phyloP scores from a whole-genome alignment of 2,329 filamentous ascomycete genomes.

The Orbilia javanica region DNA sequence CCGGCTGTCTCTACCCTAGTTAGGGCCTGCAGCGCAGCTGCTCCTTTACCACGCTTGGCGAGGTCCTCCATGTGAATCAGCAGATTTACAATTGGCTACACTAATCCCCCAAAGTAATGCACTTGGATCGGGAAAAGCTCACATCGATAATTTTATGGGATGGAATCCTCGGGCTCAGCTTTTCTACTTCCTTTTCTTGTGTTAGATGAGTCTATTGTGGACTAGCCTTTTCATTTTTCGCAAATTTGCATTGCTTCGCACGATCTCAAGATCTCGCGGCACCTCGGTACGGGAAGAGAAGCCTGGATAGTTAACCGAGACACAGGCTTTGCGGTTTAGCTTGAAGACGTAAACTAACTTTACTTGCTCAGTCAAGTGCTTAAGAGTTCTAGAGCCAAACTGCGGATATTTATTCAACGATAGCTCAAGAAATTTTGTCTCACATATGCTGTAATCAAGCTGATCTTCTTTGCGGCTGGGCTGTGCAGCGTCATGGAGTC shows the following conservation, averaged over 20 bases:
- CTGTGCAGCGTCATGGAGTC: not conserved
- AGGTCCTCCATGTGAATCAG: constrained; percentile 32
- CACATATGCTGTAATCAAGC: not conserved
- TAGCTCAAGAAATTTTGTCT: not conserved
- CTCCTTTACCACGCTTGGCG: constrained; percentile 14
- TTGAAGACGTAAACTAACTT: not conserved
- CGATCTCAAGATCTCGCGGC: not conserved
- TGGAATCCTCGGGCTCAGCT: not conserved
- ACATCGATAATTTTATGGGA: not conserved
- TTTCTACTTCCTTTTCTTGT: not conserved
- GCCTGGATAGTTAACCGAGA: not conserved
- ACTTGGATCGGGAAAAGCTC: not conserved
- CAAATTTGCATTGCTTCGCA: not conserved
- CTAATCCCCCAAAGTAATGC: not conserved
- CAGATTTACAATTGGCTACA: not conserved
- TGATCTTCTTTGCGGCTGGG: not conserved
- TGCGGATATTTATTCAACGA: not conserved
- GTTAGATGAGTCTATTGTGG: not conserved
- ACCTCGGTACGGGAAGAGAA: constrained; percentile 5
- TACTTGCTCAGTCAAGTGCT: not conserved
- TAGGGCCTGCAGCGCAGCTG: not conserved
- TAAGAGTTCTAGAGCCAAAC: not conserved
- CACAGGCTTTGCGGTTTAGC: not conserved
- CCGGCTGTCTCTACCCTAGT: constrained; percentile 10
- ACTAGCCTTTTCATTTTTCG: not conserved